Conservation (phyloP, 176 grass and related monocot genomes). For the Ensete ventricosum region DNA sequence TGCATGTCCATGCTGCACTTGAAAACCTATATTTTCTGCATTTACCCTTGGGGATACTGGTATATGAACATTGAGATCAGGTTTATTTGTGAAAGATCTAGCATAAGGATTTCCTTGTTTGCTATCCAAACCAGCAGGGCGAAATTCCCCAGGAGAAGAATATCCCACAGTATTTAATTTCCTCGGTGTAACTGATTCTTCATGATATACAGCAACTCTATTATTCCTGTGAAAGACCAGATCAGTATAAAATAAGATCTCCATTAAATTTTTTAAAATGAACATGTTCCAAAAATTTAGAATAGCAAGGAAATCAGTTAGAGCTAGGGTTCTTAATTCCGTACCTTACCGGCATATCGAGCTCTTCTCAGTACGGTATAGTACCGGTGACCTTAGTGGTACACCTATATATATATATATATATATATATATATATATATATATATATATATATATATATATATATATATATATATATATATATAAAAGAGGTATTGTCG, state of each 20-base stretch:
- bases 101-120: conserved; percentile 11
- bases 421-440: too few relatives aligned
- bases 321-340: too few relatives aligned
- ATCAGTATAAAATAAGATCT: conserved; percentile 20
- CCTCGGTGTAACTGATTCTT: conserved; percentile 26
- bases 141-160: conserved; percentile 16
- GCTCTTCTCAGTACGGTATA: too few relatives aligned
- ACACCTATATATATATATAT: too few relatives aligned
- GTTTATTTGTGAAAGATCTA: conserved; percentile 10
- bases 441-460: too few relatives aligned
- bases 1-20: conserved; percentile 18
- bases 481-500: too few relatives aligned
- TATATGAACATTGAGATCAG: conserved; percentile 5
- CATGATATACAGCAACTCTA: conserved; percentile 35
- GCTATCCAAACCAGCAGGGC: conserved; percentile 15
- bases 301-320: too few relatives aligned
- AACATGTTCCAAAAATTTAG: too few relatives aligned
- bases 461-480: too few relatives aligned
- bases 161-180: conserved; percentile 26
- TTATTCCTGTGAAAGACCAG: conserved; percentile 36
- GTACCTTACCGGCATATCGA: too few relatives aligned
- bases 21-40: conserved; percentile 18
- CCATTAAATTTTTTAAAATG: background rate
- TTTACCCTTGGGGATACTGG: conserved; percentile 27
- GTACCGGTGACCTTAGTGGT: too few relatives aligned